Evolutionary conservation across 768 basidiomycete genomes (phyloP), one percentile per base, ranked within the genome.

Genomic region (Lactifluus hygrophoroides): DNA sequence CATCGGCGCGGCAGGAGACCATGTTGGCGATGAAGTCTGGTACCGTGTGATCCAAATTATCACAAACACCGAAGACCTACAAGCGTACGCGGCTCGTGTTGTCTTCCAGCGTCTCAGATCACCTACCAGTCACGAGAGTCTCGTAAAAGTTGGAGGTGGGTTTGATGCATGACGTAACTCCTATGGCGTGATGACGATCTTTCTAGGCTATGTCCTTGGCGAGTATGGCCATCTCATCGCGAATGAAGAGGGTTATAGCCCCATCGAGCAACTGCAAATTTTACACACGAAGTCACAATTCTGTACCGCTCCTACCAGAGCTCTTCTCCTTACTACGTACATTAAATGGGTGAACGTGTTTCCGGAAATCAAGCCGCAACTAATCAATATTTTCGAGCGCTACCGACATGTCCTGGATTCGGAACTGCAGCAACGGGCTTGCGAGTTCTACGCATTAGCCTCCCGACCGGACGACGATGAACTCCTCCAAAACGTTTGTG

Each of bases 271-370:
- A 66, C 96, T 98, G 71, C 88, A 90, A 63, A 76, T 88, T 3
- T 74, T 98, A 6, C 94, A 99, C 72, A 83, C 91, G 7, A 98
- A 97, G 70, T 94, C 94, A 14, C 93, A 95, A 69, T 90, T 92
- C 68, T 96, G 94, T 68, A 80, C 89, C 37, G 93, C 94, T 5
- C 75, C 94, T 30, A 98, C 96, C 8, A 84, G 95, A 34, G 88
- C 94, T 0, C 78, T 99, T 30, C 82, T 99, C 27, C 77, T 99
- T 35, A 95, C 96, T 11, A 97, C 96, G 0, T 99, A 99, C 70
- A 87, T 97, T 76, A 99, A 99, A 80, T 98, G 95, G 95, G 93
- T 96, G 63, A 99, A 99, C 69, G 90, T 99, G 56, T 99, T 98
- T 72, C 96, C 96, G 19, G 96, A 99, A 71, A 96, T 99, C 74